phyloP scores from a whole-genome alignment of 129 eudicot species.

The Chrysanthemum makinoi region DNA sequence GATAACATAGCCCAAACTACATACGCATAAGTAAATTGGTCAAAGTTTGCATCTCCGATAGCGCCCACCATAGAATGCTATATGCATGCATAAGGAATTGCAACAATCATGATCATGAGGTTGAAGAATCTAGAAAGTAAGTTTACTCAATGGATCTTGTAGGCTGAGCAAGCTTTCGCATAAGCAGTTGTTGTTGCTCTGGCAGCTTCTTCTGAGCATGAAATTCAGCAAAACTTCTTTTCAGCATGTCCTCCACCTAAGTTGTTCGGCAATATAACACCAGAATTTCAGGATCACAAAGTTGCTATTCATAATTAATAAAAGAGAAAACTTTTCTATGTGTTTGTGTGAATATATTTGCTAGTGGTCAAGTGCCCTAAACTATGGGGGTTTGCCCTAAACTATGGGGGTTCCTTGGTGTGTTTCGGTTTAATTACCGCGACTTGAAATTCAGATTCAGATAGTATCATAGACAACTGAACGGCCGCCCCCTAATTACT shows the following conservation, averaged over 20 bases:
- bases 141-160: slow-evolving; percentile 80
- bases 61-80: neutral
- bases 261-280: slow-evolving; percentile 13
- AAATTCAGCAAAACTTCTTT: slow-evolving; percentile 99
- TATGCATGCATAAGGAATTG: slow-evolving; percentile 9
- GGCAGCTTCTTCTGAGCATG: slow-evolving; percentile 98
- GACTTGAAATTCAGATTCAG: neutral
- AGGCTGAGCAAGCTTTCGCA: slow-evolving; percentile 96
- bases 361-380: too few species aligned
- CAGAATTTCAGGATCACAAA: slow-evolving; percentile 6
- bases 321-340: neutral
- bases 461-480: neutral
- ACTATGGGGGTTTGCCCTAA: neutral
- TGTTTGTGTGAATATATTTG: too few species aligned
- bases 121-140: slow-evolving; percentile 9
- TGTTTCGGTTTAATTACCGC: too few species aligned
- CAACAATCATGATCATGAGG: neutral
- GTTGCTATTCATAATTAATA: neutral
- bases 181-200: slow-evolving; percentile 79
- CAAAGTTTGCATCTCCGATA: neutral
- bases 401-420: neutral
- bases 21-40: too few species aligned
- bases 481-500: too few species aligned
- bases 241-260: slow-evolving; percentile 99
- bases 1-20: too few species aligned